These are phyloP conservation scores for Podaxis sp. DNA, from an alignment of 768 basidiomycete genomes.

Conservation along the genomic window DNA sequence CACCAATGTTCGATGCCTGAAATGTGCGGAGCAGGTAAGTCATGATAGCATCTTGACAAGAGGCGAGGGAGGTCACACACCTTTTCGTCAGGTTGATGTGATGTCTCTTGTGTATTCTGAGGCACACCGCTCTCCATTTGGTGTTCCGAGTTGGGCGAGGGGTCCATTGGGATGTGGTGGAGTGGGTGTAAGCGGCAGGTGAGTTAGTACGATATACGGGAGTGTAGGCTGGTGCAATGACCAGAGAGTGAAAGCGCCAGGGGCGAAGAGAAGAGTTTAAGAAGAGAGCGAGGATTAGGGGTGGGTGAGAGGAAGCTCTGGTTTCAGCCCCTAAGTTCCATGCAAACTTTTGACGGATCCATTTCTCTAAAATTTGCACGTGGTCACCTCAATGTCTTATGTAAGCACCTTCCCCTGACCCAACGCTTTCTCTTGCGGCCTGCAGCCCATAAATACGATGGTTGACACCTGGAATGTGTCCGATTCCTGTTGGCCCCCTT, in stretches of 20 bases:
- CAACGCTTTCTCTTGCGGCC: not conserved
- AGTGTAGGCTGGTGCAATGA: not conserved
- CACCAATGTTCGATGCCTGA: slow-evolving; percentile 9
- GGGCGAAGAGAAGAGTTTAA: slow-evolving; percentile 1
- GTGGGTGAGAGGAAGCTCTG: slow-evolving; percentile 6
- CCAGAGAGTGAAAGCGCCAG: not conserved
- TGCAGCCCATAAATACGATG: not conserved
- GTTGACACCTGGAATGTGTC: not conserved
- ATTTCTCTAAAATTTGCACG: slow-evolving; percentile 11
- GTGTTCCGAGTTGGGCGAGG: not conserved
- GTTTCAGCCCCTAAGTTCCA: slow-evolving; percentile 11
- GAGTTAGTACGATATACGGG: not conserved
- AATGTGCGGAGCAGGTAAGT: not conserved
- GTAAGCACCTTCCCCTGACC: slow-evolving; percentile 4
- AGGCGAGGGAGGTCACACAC: not conserved
- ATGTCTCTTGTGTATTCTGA: slow-evolving; percentile 1
- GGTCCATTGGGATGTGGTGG: not conserved
- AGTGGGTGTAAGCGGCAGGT: not conserved
- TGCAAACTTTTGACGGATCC: slow-evolving; percentile 13
- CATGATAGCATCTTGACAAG: not conserved
- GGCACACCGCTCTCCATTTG: not conserved
- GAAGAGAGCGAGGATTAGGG: slow-evolving; percentile 3
- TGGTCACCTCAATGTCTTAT: slow-evolving; percentile 5
- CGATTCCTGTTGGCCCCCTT: not conserved
- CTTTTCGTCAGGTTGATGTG: not conserved